Evolutionary conservation across 148 eudicot genomes (phyloP), one percentile per base, ranked within the genome.

Genomic region (Vaccinium darrowii): DNA sequence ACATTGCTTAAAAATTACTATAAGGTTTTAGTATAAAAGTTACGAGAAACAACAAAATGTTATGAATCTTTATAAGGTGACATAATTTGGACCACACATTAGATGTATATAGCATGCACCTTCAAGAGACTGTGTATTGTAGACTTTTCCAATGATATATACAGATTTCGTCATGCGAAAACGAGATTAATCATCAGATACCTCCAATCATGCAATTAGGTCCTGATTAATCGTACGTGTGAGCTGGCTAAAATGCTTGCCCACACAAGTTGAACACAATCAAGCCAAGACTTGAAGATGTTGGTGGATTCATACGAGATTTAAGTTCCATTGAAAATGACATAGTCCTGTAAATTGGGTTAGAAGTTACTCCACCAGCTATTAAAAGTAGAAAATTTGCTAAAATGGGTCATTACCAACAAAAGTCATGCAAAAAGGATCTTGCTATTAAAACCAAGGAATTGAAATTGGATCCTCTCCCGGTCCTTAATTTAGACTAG

Each of bases 281-380:
- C 49, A 8, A 54, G 49, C 53, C 49, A 79, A 79, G 62, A n/a
- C 67, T 79, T 54, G 49, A 56, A 79, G 57, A 77, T 50, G 58
- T 13, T 76, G 52, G 53, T 18, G 80, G 80, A 77, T 36, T n/a
- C 39, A 39, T 10, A 57, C 15, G 36, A 47, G 2, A n/a, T 81
- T 60, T 8, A 47, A 49, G 27, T 52, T 14, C 18, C 77, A 16
- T 62, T 81, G 65, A 81, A 81, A 81, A 62, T 7, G 30, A 81
- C 83, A 2, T 23, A 3, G 30, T 81, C 74, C 83, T 81, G n/a
- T 63, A 81, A 81, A 81, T 63, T 63, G 83, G 56, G 69, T 23
- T 39, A 47, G 52, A 50, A 39, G 47, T 12, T 81, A 43, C 50
- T 49, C 14, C 49, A 11, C 16, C 15, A 69, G 74, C 47, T 81